phyloP scores from a whole-genome alignment of 2,329 filamentous ascomycete genomes.

The Macrophomina phaseolina region DNA sequence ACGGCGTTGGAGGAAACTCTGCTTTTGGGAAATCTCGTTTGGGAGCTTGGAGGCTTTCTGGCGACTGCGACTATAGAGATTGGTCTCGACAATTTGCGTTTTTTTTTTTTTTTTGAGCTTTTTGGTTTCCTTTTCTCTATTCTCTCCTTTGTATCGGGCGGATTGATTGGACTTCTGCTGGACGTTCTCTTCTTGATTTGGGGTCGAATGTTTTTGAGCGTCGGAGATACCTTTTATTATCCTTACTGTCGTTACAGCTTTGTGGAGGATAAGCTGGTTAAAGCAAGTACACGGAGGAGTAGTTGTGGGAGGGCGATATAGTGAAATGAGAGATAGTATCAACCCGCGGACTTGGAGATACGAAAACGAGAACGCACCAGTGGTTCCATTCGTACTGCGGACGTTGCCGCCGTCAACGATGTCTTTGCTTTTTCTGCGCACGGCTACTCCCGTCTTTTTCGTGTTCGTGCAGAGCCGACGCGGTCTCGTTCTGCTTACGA shows the following conservation, averaged over 20 bases:
- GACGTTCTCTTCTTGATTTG: slow-evolving; percentile 18
- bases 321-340: slow-evolving; percentile 24
- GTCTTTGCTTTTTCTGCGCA: background rate
- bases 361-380: slow-evolving; percentile 13
- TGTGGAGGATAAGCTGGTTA: slow-evolving; percentile 4
- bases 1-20: slow-evolving; percentile 16
- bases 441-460: slow-evolving; percentile 1
- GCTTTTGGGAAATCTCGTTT: slow-evolving; percentile 8
- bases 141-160: slow-evolving; percentile 16
- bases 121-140: background rate
- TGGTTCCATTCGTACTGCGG: background rate
- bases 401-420: background rate
- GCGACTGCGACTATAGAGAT: slow-evolving; percentile 16
- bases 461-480: background rate
- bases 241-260: slow-evolving; percentile 26
- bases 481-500: background rate
- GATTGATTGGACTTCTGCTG: background rate
- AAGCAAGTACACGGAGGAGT: slow-evolving; percentile 6
- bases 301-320: background rate
- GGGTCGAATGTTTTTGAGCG: slow-evolving; percentile 10
- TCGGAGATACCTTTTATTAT: slow-evolving; percentile 19
- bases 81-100: slow-evolving; percentile 16
- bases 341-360: background rate
- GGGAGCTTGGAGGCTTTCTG: slow-evolving; percentile 2
- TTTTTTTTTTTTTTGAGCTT: slow-evolving; percentile 13